Conservation (phyloP, 139 green algal species). For the Closterium sp. region DNA sequence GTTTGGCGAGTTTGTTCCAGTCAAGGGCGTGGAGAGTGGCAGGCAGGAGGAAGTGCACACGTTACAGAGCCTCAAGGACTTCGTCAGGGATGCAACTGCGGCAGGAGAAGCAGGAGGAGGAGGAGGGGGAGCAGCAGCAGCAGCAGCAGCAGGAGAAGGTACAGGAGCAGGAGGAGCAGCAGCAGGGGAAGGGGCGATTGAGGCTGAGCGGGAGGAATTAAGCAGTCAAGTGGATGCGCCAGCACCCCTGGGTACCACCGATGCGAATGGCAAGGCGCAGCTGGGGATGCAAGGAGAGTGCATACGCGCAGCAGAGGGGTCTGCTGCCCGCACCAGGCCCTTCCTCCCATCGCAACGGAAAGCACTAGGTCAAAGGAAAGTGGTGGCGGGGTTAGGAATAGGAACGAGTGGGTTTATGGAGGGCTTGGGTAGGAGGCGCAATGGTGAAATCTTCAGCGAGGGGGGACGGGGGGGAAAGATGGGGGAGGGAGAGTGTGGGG, state of each 20-base stretch:
- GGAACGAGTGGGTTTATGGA: neutral
- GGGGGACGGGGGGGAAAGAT: too few relatives aligned
- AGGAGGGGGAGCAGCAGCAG: neutral
- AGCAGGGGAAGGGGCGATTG: neutral
- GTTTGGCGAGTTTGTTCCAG: too few relatives aligned
- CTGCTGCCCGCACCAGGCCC: neutral
- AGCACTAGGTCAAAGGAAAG: neutral
- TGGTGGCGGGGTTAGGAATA: neutral
- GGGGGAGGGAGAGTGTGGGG: too few relatives aligned
- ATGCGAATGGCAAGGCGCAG: neutral
- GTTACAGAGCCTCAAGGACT: neutral
- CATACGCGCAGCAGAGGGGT: neutral
- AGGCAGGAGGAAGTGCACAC: neutral
- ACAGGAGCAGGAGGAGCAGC: neutral
- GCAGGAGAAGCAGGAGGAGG: neutral
- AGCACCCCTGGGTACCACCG: neutral
- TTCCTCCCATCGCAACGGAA: neutral
- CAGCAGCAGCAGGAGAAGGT: neutral
- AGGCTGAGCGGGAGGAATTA: neutral
- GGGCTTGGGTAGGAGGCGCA: neutral
- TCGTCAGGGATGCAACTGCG: neutral
- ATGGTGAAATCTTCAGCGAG: neutral
- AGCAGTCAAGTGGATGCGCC: neutral
- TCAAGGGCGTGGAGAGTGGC: too few relatives aligned
- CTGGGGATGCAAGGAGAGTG: neutral